Evolutionary conservation across 2,329 filamentous ascomycete genomes (phyloP).

Genomic region (Talaromyces sp.): DNA sequence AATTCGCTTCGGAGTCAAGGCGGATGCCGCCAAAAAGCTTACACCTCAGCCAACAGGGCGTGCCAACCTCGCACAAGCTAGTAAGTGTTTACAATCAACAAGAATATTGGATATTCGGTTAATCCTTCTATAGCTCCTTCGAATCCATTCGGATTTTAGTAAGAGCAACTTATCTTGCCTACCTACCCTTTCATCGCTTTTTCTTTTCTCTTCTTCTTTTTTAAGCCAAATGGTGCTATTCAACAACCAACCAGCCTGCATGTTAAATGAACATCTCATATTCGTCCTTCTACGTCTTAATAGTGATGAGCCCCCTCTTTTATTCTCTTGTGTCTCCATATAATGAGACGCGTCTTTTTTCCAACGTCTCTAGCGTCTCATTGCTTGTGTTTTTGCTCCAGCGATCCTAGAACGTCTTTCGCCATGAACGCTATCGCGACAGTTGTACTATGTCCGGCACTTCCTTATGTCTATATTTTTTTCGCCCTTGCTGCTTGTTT

Average conservation of each 20-base stretch:
- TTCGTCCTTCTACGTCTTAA: neutral
- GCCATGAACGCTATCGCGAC: neutral
- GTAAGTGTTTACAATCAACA: slow-evolving; percentile 57
- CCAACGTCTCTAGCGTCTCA: slow-evolving; percentile 8
- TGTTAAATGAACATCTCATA: slow-evolving; percentile 2
- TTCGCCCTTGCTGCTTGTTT: neutral
- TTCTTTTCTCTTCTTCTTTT: neutral
- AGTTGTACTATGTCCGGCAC: neutral
- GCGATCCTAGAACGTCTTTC: slow-evolving; percentile 5
- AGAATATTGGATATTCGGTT: slow-evolving; percentile 11
- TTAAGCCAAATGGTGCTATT: slow-evolving; percentile 7
- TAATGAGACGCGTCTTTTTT: slow-evolving; percentile 1
- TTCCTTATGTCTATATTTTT: neutral
- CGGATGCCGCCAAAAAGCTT: slow-evolving; percentile 67
- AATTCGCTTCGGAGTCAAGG: slow-evolving; percentile 77
- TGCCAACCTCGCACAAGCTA: slow-evolving; percentile 90
- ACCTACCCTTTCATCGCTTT: slow-evolving; percentile 2
- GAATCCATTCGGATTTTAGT: slow-evolving; percentile 64
- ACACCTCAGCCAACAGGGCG: slow-evolving; percentile 82
- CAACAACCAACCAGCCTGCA: neutral
- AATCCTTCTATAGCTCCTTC: slow-evolving; percentile 51
- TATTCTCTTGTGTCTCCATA: neutral
- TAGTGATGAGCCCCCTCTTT: slow-evolving; percentile 3
- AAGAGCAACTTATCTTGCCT: slow-evolving; percentile 4
- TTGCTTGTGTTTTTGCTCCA: slow-evolving; percentile 1